Evolutionary conservation across 2,329 filamentous ascomycete species (phyloP), one percentile per base, ranked within the genome.

Genomic region (Fusarium sp.): DNA sequence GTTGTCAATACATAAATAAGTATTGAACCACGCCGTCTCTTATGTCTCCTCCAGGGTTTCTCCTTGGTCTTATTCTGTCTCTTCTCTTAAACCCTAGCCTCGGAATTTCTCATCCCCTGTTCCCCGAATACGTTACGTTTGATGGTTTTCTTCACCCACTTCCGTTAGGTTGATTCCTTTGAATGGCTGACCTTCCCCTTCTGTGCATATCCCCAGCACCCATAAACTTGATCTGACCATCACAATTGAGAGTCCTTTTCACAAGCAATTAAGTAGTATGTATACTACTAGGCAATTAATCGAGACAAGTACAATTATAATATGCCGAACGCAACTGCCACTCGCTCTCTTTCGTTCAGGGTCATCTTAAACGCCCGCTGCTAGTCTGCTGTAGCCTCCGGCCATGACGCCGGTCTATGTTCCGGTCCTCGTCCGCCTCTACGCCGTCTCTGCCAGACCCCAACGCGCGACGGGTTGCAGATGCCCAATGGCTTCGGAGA

Each of bases 111-210:
- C 46, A 29, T 68, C 68, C 68, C 65, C 68, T 71, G 68, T 71
- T 71, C 68, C 68, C 68, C 68, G 68, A 62, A 58, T 18, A 31
- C 52, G 50, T 44, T 62, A 25, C 53, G 29, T 44, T 52, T 65
- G 61, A 67, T 61, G 41, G 27, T 17, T 38, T 54, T 45, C 41
- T 63, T 60, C 38, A 52, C 62, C 33, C 44, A 18, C 35, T 50
- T 70, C 39, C 33, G 33, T 36, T 58, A 66, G 61, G 12, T 56
- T 41, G 45, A 41, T 70, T 56, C 50, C 55, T 62, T 45, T 62
- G 50, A 36, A 33, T 67, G 27, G 36, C 22, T 64, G 49, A 71
- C 68, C 68, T 71, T 71, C 68, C 68, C 52, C 63, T 71, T 71
- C 65, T 59, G 68, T 69, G 66, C 65, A 69, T 53, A 68, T 58